These are phyloP conservation scores for Guadua angustifolia DNA, from an alignment of 176 grass and related monocot genomes.

Conservation along the genomic window DNA sequence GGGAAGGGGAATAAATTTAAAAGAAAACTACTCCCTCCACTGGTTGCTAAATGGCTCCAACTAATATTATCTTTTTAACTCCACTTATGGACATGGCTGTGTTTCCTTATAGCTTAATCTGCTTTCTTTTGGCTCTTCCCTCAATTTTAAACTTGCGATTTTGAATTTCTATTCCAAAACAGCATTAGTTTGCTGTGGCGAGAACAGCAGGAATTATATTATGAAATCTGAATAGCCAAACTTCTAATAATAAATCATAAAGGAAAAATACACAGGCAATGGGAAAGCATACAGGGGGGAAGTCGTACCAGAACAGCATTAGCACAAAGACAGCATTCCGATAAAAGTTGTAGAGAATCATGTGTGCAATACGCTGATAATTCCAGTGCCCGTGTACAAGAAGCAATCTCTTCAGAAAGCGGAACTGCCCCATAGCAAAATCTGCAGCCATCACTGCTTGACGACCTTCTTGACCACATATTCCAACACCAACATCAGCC, in stretches of 20 bases:
- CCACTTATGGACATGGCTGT: not conserved
- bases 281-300: not conserved
- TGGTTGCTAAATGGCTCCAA: not conserved
- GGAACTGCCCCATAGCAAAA: conserved; percentile 99
- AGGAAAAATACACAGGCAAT: conserved; percentile 12
- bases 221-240: conserved; percentile 31
- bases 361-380: conserved; percentile 97
- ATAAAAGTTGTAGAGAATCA: conserved; percentile 98
- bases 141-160: not conserved
- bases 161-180: not conserved
- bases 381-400: conserved; percentile 99
- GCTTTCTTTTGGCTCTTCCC: not conserved
- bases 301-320: conserved; percentile 94
- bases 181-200: not conserved
- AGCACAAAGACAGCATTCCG: conserved; percentile 97
- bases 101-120: not conserved
- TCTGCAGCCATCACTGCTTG: conserved; percentile 99
- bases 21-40: not conserved
- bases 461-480: conserved; percentile 99
- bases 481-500: conserved; percentile 98
- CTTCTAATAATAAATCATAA: conserved; percentile 17
- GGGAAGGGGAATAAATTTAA: not conserved
- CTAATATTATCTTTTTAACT: not conserved
- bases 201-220: conserved; percentile 18
- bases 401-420: conserved; percentile 97